A percentile compares a stretch with the other conserved stretches of the same genome.
phyloP scores from a whole-genome alignment of 2,329 filamentous ascomycete species.

The Fusarium anthophilum region DNA sequence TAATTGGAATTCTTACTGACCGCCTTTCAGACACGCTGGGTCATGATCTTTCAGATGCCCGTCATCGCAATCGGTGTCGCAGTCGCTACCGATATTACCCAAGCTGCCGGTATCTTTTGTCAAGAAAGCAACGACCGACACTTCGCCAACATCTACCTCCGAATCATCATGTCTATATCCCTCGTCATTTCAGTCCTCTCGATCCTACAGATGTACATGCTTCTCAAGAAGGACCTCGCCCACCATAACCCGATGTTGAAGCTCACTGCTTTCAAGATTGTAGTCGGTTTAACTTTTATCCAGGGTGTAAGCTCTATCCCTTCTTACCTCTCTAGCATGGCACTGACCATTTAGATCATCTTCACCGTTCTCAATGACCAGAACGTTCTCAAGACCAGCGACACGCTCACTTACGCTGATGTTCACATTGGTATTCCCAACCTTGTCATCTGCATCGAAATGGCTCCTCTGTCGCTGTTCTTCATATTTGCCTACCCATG shows the following conservation, averaged over 20 bases:
- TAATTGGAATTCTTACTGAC: not conserved
- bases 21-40: slow-evolving; percentile 21
- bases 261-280: slow-evolving; percentile 32
- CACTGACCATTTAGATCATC: slow-evolving; percentile 5
- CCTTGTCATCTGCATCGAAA: slow-evolving; percentile 28
- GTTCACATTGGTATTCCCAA: slow-evolving; percentile 36
- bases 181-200: slow-evolving; percentile 21
- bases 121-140: slow-evolving; percentile 13
- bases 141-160: slow-evolving; percentile 29
- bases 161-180: slow-evolving; percentile 8
- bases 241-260: slow-evolving; percentile 34
- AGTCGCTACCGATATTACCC: slow-evolving; percentile 25
- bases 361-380: slow-evolving; percentile 30
- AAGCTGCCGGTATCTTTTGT: slow-evolving; percentile 30
- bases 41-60: slow-evolving; percentile 39
- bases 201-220: slow-evolving; percentile 28
- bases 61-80: slow-evolving; percentile 13
- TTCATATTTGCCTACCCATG: slow-evolving; percentile 34
- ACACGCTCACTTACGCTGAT: slow-evolving; percentile 33
- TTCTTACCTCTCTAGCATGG: accelerated
- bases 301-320: slow-evolving; percentile 13
- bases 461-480: slow-evolving; percentile 33
- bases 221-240: slow-evolving; percentile 27
- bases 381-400: slow-evolving; percentile 12
- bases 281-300: slow-evolving; percentile 29